phyloP scores from a whole-genome alignment of 139 green algal genomes.

The Ostreobium quekettii region DNA sequence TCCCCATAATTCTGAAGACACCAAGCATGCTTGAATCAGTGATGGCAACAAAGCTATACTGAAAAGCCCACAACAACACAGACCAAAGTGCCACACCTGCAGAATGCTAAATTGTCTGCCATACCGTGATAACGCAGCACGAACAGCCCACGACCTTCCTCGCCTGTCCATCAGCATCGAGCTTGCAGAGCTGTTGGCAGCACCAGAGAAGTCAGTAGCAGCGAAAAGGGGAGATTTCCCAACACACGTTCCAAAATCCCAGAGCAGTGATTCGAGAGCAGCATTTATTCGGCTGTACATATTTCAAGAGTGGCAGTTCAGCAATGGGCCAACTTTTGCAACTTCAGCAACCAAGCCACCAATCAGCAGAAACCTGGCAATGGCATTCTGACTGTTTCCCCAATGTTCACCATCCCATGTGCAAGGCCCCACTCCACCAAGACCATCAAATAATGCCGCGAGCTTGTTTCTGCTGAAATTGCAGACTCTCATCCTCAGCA shows the following conservation, averaged over 20 bases:
- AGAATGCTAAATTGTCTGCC: not conserved
- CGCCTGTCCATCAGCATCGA: constrained; percentile 91
- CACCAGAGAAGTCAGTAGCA: not conserved
- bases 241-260: not conserved
- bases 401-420: no score
- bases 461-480: not conserved
- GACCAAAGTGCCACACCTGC: not conserved
- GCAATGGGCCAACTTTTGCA: no score
- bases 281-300: not conserved
- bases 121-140: constrained; percentile 76
- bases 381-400: no score
- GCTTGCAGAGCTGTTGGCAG: constrained; percentile 84
- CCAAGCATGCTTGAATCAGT: not conserved
- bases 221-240: not conserved
- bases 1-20: constrained; percentile 86
- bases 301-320: not conserved
- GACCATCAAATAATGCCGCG: not conserved
- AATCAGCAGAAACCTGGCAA: no score
- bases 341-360: no score
- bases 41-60: no score
- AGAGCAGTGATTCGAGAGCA: no score
- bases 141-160: constrained; percentile 95
- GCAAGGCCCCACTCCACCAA: not conserved
- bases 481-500: no score
- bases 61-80: constrained; percentile 4